Evolutionary conservation across 2,329 filamentous ascomycete genomes (phyloP), one percentile per base, ranked within the genome.

Genomic region (Aurifilum marmelostoma): DNA sequence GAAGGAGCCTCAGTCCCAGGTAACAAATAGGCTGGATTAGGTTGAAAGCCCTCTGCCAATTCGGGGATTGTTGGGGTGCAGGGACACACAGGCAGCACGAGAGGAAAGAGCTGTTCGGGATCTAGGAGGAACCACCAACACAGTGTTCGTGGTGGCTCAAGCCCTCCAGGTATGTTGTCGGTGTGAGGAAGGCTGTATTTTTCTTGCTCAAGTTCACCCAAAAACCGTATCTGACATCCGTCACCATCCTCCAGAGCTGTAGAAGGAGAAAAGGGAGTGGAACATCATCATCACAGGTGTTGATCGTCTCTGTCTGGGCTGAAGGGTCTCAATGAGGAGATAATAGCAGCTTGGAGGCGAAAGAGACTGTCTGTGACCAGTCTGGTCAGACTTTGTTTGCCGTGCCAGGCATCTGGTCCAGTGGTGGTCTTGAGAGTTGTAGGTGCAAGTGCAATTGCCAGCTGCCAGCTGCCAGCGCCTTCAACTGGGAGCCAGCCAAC

Each of bases 1-100:
- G 62, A 63, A 63, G 62, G 62, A 37, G 43, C 37, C 14, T 7
- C 32, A 16, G 41, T 47, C 16, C 43, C 52, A 56, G 27, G 52
- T 27, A 56, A 32, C 27, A 12, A 29, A 32, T 7, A 56, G 52
- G 52, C 27, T 56, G 52, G 14, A 7, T 56, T 27, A 24, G 12
- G 24, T 32, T 56, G 52, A 4, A 18, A 16, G 27, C 8, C 24
- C 50, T 32, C 14, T 24, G 27, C 52, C 52, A 29, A 29, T 21
- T 32, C 16, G 14, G 27, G 12, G 3, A 56, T 18, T 6, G 6
- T 12, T 24, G 27, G 11, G 24, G 12, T 16, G 24, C 52, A 32
- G 52, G 24, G 18, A 16, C 52, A 29, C 27, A 6, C 52, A 29
- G 27, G 24, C 52, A 56, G 18, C 27, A 6, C 27, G 56, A 21